Evolutionary conservation across 768 basidiomycete species (phyloP).

Genomic region (Arthromyces matolae): DNA sequence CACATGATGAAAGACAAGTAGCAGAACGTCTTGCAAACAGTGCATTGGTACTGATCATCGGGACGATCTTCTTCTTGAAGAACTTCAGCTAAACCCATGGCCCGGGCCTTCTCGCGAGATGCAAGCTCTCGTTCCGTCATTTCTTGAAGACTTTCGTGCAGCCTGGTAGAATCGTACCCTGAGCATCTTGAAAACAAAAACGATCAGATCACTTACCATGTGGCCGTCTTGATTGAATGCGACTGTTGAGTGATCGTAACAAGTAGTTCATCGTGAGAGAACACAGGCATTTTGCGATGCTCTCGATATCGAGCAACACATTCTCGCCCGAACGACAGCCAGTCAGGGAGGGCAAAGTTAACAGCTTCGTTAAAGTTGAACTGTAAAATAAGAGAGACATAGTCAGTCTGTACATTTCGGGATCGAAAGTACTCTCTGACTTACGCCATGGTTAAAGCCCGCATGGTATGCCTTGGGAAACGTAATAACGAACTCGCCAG

Average conservation of each 20-base stretch:
- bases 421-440: constrained; percentile 31
- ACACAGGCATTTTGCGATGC: constrained; percentile 91
- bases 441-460: constrained; percentile 96
- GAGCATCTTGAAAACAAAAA: neutral
- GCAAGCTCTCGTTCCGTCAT: constrained; percentile 85
- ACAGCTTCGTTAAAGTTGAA: constrained; percentile 99
- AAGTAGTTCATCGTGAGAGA: constrained; percentile 96
- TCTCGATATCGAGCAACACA: constrained; percentile 89
- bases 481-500: constrained; percentile 96
- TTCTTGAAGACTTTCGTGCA: constrained; percentile 77
- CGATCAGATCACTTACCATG: constrained; percentile 59
- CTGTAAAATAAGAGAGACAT: constrained; percentile 38
- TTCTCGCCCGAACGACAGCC: constrained; percentile 83
- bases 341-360: constrained; percentile 96
- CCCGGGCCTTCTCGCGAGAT: constrained; percentile 61
- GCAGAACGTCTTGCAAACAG: constrained; percentile 88
- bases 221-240: constrained; percentile 84
- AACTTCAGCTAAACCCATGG: constrained; percentile 57
- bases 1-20: constrained; percentile 93
- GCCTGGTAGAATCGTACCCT: constrained; percentile 47
- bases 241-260: constrained; percentile 98
- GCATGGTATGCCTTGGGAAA: constrained; percentile 98
- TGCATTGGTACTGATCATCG: constrained; percentile 96
- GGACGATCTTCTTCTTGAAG: constrained; percentile 77
- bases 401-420: neutral